Conservation (phyloP, 345 rosid species). For the Hibiscus syriacus region DNA sequence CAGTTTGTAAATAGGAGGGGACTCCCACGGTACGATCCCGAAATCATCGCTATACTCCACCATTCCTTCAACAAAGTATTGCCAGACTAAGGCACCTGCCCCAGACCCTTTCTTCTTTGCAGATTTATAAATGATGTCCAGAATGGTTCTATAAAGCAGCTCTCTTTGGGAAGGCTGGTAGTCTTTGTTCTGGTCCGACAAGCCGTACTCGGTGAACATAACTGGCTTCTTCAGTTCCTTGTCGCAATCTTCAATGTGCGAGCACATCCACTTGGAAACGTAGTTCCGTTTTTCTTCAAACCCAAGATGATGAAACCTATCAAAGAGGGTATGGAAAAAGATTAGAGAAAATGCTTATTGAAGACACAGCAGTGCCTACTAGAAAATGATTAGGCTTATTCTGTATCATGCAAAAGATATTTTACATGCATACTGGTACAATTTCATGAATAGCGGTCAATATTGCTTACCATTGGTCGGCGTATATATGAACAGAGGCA, state of each 20-base stretch:
- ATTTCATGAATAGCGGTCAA: not conserved
- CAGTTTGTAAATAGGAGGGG: constrained; percentile 45
- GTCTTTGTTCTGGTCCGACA: constrained; percentile 68
- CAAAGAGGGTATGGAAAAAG: constrained; percentile 5
- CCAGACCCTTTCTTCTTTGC: constrained; percentile 68
- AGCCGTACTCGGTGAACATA: constrained; percentile 79
- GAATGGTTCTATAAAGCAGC: constrained; percentile 42
- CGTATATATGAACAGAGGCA: constrained; percentile 88
- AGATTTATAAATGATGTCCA: constrained; percentile 54
- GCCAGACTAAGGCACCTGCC: constrained; percentile 88
- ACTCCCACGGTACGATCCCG: constrained; percentile 76
- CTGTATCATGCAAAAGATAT: not conserved
- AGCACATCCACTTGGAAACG: constrained; percentile 70
- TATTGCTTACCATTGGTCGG: constrained; percentile 77
- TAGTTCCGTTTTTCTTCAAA: constrained; percentile 61
- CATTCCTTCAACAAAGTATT: constrained; percentile 70
- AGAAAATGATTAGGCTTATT: not conserved
- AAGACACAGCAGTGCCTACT: not conserved
- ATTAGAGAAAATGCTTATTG: not conserved
- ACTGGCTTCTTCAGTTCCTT: constrained; percentile 69
- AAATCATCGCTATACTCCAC: constrained; percentile 78
- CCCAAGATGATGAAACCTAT: constrained; percentile 55
- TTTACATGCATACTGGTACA: not conserved
- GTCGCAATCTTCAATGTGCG: constrained; percentile 88
- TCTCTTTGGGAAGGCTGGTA: constrained; percentile 55